Evolutionary conservation across 805 yeast species (phyloP).

Genomic region (Yueomyces sp.): DNA sequence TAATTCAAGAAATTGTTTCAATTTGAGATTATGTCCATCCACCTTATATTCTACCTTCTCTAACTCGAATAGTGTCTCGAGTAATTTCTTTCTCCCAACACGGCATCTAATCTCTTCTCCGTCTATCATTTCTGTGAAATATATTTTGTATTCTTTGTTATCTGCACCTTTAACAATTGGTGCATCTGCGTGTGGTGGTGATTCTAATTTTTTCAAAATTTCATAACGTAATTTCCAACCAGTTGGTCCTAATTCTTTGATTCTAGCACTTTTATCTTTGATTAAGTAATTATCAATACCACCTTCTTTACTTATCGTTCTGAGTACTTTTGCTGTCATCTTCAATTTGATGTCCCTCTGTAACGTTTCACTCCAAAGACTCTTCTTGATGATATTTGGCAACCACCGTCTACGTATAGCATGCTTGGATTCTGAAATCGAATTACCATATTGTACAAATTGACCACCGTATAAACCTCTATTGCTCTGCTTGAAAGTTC

Average conservation of each 20-base stretch:
- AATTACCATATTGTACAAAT: constrained; percentile 62
- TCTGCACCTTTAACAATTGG: constrained; percentile 17
- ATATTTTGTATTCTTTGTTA: constrained; percentile 22
- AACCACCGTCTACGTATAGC: constrained; percentile 68
- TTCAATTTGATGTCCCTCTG: constrained; percentile 40
- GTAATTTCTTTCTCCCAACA: constrained; percentile 53
- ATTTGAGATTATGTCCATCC: constrained; percentile 31
- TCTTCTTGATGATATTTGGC: constrained; percentile 68
- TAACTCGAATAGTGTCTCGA: constrained; percentile 39
- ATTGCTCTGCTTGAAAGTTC: constrained; percentile 70
- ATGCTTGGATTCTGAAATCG: constrained; percentile 58
- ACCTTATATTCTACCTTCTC: constrained; percentile 32
- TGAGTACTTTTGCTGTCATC: constrained; percentile 68
- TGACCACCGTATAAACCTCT: constrained; percentile 86
- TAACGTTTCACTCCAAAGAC: constrained; percentile 75
- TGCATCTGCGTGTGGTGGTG: constrained; percentile 27
- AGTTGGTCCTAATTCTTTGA: constrained; percentile 80
- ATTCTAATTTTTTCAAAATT: constrained; percentile 38
- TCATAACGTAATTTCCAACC: constrained; percentile 87
- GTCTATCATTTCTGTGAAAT: constrained; percentile 30
- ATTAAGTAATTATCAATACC: constrained; percentile 82
- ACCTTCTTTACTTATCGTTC: constrained; percentile 85
- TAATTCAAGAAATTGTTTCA: constrained; percentile 37
- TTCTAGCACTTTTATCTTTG: constrained; percentile 79
- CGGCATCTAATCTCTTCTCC: constrained; percentile 35